These are phyloP conservation scores for Phanerochaete sordida DNA, from an alignment of 768 basidiomycete species.

Conservation along the genomic window DNA sequence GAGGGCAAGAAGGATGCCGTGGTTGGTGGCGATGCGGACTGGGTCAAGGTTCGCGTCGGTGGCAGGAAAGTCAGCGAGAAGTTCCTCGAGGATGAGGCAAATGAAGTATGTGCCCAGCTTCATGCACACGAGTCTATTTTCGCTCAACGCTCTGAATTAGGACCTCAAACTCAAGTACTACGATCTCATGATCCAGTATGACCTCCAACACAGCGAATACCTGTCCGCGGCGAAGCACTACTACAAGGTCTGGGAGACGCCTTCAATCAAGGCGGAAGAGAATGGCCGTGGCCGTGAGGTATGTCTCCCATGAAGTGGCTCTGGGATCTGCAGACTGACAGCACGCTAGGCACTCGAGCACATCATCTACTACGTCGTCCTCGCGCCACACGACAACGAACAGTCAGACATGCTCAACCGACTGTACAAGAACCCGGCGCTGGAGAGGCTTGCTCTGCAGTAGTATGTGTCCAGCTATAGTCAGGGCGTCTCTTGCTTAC, in stretches of 20 bases:
- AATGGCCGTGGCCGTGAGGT: constrained; percentile 66
- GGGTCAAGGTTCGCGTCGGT: constrained; percentile 90
- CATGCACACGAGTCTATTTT: background rate
- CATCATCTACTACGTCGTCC: constrained; percentile 91
- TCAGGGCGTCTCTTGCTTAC: background rate
- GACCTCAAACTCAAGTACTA: constrained; percentile 96
- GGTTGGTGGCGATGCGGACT: constrained; percentile 80
- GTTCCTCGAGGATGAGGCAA: constrained; percentile 84
- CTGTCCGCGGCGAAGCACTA: constrained; percentile 95
- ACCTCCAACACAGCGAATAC: constrained; percentile 79
- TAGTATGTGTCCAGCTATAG: constrained; percentile 48
- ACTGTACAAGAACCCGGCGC: constrained; percentile 71
- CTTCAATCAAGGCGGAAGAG: constrained; percentile 84
- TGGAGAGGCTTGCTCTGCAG: constrained; percentile 79
- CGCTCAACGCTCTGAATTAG: constrained; percentile 36
- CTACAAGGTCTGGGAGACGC: constrained; percentile 96
- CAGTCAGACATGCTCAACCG: constrained; percentile 96
- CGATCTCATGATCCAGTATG: constrained; percentile 94
- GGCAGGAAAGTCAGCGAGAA: constrained; percentile 92
- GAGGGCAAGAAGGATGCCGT: constrained; percentile 57
- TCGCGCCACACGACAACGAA: constrained; percentile 94
- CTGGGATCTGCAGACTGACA: background rate
- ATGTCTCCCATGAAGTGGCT: constrained; percentile 23
- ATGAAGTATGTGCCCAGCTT: constrained; percentile 60
- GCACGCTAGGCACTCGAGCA: constrained; percentile 78